Base-by-base conservation (phyloP, 257 asterid species). In the Misopates orontium region DNA sequence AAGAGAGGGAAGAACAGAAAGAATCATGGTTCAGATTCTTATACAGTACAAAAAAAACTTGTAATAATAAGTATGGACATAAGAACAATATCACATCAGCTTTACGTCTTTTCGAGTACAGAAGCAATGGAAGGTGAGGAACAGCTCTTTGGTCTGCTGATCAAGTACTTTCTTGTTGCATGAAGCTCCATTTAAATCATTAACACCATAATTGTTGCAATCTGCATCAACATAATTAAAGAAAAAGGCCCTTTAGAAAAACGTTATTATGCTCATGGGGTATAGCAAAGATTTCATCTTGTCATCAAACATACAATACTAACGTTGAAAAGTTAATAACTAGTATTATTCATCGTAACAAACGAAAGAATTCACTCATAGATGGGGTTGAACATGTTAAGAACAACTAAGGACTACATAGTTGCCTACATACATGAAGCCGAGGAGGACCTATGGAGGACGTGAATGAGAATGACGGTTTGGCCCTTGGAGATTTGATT, bases 391-490 rank as follows among this genome's bases (percentile, higher is more conserved):
- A 10, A 16, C 39, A 31, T 21, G 17, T 36, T 0, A 45, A 3
- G 0, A 16, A 17, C 59, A 8, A 53, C 25, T 15, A 13, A 24
- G 0, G 21, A n/a, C n/a, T n/a, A n/a, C n/a, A 16, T 22, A 23
- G 36, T 24, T 20, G n/a, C 25, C 12, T 75, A 82, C 88, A 31
- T 76, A 86, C 93, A 47, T 3, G 84, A 32, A 62, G 80, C 17
- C 0, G 80, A 18, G 16, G 77, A 11, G 0, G 87, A 40, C 40
- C 66, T 64, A 13, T 64, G 79, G 20, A 76, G n/a, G 45, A 87
- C 95, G 65, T 94, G 99, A 62, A 94, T 83, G 84, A 94, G 96
- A 28, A 94, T 45, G 52, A 90, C 66, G 51, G 96, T 79, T 75
- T 90, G 95, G 74, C 99, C 96, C 69, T 65, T 86, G 16, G 66